These are phyloP conservation scores for Cytospora piceicola DNA, from an alignment of 2,329 filamentous ascomycete genomes.

Conservation along the genomic window DNA sequence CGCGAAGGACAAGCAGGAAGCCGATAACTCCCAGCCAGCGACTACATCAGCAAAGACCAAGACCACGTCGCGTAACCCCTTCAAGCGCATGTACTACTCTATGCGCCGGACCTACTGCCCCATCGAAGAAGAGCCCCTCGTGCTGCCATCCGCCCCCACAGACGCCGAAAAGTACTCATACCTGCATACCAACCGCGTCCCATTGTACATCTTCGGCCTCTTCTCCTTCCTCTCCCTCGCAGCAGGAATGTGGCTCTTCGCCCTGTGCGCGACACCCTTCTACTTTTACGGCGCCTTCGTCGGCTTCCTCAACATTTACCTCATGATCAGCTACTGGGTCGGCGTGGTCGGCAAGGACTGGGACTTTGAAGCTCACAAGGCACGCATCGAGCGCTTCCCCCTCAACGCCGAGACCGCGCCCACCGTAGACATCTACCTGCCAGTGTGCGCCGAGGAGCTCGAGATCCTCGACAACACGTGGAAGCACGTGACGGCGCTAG, in stretches of 20 bases:
- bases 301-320: constrained; percentile 45
- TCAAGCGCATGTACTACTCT: constrained; percentile 35
- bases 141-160: constrained; percentile 44
- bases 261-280: constrained; percentile 42
- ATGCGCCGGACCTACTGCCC: constrained; percentile 42
- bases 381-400: constrained; percentile 38
- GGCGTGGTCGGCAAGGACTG: constrained; percentile 45
- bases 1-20: constrained; percentile 21
- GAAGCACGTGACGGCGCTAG: constrained; percentile 40
- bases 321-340: constrained; percentile 47
- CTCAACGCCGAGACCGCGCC: constrained; percentile 42
- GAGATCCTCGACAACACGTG: constrained; percentile 45
- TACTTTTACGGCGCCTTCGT: constrained; percentile 46
- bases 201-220: constrained; percentile 46
- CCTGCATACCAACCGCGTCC: constrained; percentile 44
- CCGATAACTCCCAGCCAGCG: constrained; percentile 13
- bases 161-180: constrained; percentile 47
- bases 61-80: constrained; percentile 32
- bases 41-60: neutral
- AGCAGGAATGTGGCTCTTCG: constrained; percentile 49
- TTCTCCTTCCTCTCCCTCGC: constrained; percentile 46
- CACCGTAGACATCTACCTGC: constrained; percentile 47
- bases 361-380: constrained; percentile 42
- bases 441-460: constrained; percentile 47
- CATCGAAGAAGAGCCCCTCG: constrained; percentile 38